A percentile compares a stretch with the other conserved stretches of the same genome.
Evolutionary conservation across 2,329 filamentous ascomycete species (phyloP).

Genomic region (Fusarium phyllophilum): DNA sequence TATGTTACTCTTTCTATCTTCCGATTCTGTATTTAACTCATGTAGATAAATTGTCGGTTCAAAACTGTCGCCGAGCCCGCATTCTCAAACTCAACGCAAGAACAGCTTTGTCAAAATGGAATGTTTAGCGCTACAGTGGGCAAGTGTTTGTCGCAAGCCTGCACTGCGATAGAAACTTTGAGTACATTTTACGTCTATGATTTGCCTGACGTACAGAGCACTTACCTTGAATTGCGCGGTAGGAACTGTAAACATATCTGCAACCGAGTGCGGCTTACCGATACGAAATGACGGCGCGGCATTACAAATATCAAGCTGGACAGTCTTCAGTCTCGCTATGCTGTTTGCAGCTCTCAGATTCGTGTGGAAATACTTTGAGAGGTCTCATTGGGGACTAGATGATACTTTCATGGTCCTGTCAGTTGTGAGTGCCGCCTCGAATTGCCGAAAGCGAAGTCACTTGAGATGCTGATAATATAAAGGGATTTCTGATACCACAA

Average conservation of each 20-base stretch:
- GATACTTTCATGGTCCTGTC: not conserved
- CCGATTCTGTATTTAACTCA: no score
- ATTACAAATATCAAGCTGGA: not conserved
- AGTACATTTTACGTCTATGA: no score
- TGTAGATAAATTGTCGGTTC: not conserved
- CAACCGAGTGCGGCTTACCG: not conserved
- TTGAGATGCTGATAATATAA: not conserved
- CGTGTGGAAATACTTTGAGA: not conserved
- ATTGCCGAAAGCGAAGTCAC: not conserved
- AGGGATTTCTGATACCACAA: no score
- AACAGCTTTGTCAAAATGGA: not conserved
- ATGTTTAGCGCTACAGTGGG: not conserved
- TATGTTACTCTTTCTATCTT: not conserved
- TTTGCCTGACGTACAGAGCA: no score
- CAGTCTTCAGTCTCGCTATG: not conserved
- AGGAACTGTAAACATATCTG: not conserved
- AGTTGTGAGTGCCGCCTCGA: not conserved
- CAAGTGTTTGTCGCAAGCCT: not conserved
- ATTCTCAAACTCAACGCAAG: not conserved
- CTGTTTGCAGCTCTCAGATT: not conserved
- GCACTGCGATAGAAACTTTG: accelerated
- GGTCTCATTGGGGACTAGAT: not conserved
- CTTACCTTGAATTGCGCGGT: accelerated
- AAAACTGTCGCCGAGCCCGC: not conserved
- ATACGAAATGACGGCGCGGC: accelerated